Base-by-base conservation (phyloP, 2,329 filamentous ascomycete species). In the Claviceps pusilla region DNA sequence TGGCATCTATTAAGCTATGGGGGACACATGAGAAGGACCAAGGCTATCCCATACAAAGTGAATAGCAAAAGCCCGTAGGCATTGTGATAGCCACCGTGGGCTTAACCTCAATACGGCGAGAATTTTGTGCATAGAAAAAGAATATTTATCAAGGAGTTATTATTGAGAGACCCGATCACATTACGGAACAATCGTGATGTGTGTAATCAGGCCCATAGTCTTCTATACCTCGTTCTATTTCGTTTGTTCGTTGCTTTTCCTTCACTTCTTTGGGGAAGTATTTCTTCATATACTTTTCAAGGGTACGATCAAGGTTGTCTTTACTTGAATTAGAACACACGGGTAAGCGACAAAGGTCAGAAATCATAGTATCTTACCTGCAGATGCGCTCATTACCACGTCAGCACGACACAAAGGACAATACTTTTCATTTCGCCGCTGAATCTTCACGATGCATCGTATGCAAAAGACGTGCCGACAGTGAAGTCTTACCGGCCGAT, bases 401-500 rank as follows among this genome's bases (percentile, higher is more conserved):
- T 83, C 77, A 19, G 80, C 77, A 55, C 89, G 77, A 65, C 89
- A 95, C 53, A 93, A 72, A 0, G 89, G 88, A 63, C 89, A 95
- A 52, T 79, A 73, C 42, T 77, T 76, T 63, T 86, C 82, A 56
- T 76, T 75, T 43, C 80, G 78, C 48, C 82, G 80, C 65, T 93
- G 88, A 70, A 95, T 80, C 61, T 87, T 82, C 58, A 94, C 82
- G 50, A 91, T 76, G 64, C 89, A 95, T 3, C 86, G 77, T 55
- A 93, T 91, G 70, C 89, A 95, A 64, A 91, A 90, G 14, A 90
- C 71, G 60, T 93, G 87, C 33, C 77, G 71, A 66, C 89, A 95
- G 14, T 77, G 76, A 39, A 94, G 73, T 29, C 83, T 79, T n/a
- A 95, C 80, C 0, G 89, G 89, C 60, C 87, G 80, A 74, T 86